Conservation (phyloP, 306 rosid genomes). For the Begonia masoniana region DNA sequence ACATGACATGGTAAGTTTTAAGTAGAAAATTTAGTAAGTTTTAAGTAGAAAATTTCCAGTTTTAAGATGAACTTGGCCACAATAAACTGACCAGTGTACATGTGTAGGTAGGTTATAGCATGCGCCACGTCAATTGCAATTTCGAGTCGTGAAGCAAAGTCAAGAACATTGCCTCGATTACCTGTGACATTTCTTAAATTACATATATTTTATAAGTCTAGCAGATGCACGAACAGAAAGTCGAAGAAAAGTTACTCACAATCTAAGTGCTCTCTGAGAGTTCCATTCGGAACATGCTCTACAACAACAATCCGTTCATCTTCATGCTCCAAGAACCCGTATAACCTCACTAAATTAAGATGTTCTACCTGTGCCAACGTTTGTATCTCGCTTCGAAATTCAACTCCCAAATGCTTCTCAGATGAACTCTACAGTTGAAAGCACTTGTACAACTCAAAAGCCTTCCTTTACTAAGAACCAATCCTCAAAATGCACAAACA, state of each 20-base stretch:
- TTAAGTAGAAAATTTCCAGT: conserved; percentile 1
- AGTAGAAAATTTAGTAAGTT: too few relatives aligned
- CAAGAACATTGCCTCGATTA: conserved; percentile 47
- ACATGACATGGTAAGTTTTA: too few relatives aligned
- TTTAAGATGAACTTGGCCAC: conserved; percentile 8
- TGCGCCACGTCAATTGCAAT: conserved; percentile 93
- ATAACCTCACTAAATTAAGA: conserved; percentile 70
- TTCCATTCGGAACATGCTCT: conserved; percentile 89
- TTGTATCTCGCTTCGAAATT: conserved; percentile 80
- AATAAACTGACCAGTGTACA: conserved; percentile 55
- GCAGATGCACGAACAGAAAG: background rate
- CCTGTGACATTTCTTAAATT: conserved; percentile 33
- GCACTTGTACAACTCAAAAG: background rate
- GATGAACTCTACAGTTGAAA: conserved; percentile 38
- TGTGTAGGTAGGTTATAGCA: conserved; percentile 92
- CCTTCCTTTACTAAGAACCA: background rate
- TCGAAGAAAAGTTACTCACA: conserved; percentile 35
- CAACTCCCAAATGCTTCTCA: conserved; percentile 68
- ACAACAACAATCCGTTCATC: conserved; percentile 74
- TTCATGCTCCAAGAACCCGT: conserved; percentile 58
- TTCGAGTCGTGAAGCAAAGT: conserved; percentile 68
- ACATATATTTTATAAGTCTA: conserved; percentile 3
- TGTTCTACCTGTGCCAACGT: conserved; percentile 80
- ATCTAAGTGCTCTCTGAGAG: conserved; percentile 87
- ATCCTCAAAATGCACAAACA: background rate